These are phyloP conservation scores for Moesziomyces antarcticus DNA, from an alignment of 1,284 basidiomycete genomes.

Conservation along the genomic window DNA sequence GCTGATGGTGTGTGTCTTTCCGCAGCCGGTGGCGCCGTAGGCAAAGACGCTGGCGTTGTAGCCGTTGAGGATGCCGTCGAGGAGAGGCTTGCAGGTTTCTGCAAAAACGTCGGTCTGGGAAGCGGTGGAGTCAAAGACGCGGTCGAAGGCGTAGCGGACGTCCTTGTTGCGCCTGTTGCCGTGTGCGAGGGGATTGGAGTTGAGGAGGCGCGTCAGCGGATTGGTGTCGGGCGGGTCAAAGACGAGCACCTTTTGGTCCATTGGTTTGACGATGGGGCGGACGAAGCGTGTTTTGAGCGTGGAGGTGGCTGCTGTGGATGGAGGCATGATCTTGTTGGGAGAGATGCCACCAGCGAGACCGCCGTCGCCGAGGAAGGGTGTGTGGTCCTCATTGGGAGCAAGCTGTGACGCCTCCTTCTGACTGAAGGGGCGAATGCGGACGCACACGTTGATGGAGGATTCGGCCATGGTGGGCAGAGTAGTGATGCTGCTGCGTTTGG, in stretches of 20 bases:
- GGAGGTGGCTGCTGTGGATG: constrained; percentile 14
- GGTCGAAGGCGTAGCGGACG: constrained; percentile 66
- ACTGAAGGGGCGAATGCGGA: constrained; percentile 66
- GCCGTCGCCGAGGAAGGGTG: constrained; percentile 67
- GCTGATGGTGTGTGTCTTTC: constrained; percentile 68
- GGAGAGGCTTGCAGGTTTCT: constrained; percentile 62
- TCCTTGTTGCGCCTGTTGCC: constrained; percentile 52
- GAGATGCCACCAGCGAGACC: constrained; percentile 58
- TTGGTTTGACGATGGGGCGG: constrained; percentile 62
- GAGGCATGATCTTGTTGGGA: constrained; percentile 44
- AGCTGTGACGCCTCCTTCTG: constrained; percentile 58
- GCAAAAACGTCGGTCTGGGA: constrained; percentile 61
- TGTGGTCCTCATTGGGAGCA: constrained; percentile 54
- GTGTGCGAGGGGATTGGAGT: constrained; percentile 24
- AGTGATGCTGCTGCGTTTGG: neutral
- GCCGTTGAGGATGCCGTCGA: constrained; percentile 63
- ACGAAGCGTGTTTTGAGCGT: constrained; percentile 54
- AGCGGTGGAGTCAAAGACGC: constrained; percentile 60
- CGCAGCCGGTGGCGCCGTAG: constrained; percentile 67
- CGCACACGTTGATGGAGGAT: constrained; percentile 52
- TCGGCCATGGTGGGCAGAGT: constrained; percentile 20
- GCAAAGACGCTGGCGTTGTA: constrained; percentile 68
- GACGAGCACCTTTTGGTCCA: constrained; percentile 66
- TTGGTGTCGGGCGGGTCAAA: constrained; percentile 65
- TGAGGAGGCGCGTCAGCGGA: constrained; percentile 52